phyloP scores from a whole-genome alignment of 345 rosid genomes.

The Geranium brycei region DNA sequence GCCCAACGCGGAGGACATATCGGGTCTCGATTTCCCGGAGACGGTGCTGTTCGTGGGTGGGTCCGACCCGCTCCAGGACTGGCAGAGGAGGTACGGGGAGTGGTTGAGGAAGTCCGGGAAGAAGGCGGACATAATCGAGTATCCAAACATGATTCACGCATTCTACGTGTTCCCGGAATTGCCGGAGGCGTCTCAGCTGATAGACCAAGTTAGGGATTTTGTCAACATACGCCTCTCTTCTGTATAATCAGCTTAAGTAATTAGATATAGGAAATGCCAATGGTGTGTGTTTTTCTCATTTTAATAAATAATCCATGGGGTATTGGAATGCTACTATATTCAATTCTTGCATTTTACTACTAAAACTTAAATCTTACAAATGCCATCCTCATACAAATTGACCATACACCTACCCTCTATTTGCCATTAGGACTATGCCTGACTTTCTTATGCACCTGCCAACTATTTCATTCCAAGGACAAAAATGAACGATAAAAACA shows the following conservation, averaged over 20 bases:
- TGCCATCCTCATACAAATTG: no score
- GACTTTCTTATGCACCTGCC: background rate
- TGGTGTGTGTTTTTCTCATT: no score
- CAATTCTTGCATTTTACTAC: no score
- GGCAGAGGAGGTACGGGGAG: conserved; percentile 58
- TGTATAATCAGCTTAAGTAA: no score
- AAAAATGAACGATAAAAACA: background rate
- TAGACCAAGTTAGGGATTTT: conserved; percentile 43
- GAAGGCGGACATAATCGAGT: conserved; percentile 45
- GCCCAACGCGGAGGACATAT: conserved; percentile 30
- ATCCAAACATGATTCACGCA: conserved; percentile 61
- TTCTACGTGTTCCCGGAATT: conserved; percentile 70
- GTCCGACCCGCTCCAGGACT: conserved; percentile 65
- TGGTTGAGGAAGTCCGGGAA: conserved; percentile 66
- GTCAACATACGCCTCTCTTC: conserved; percentile 6
- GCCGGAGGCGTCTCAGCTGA: conserved; percentile 31
- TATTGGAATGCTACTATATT: no score
- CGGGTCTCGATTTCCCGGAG: conserved; percentile 38
- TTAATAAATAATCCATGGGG: no score
- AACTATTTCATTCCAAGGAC: background rate
- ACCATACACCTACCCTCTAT: no score
- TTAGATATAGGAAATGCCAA: no score
- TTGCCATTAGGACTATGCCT: no score
- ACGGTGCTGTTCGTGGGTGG: conserved; percentile 41
- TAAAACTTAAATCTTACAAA: no score